Evolutionary conservation across 2,329 filamentous ascomycete species (phyloP).

Genomic region (Xylaria sp.): DNA sequence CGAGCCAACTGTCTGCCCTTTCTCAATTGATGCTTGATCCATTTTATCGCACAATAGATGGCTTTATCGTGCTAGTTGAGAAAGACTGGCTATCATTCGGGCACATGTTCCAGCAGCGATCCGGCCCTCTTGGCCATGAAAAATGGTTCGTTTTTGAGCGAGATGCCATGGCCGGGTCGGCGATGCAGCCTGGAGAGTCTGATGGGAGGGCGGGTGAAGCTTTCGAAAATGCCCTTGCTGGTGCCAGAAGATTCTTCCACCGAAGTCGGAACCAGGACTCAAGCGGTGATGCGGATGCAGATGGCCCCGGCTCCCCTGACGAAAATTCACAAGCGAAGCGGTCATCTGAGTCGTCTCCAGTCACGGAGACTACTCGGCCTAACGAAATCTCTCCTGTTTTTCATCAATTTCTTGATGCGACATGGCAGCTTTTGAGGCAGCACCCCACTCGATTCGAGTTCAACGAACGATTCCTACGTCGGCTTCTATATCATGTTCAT

Average conservation of each 20-base stretch:
- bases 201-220: constrained; percentile 74
- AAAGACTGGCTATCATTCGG: constrained; percentile 99
- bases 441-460: constrained; percentile 92
- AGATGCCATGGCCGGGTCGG: constrained; percentile 75
- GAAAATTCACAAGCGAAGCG: constrained; percentile 50
- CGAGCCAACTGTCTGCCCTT: constrained; percentile 90
- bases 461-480: constrained; percentile 90
- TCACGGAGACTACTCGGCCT: constrained; percentile 76
- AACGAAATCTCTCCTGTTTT: constrained; percentile 96
- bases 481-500: constrained; percentile 92
- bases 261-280: constrained; percentile 73
- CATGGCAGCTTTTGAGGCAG: constrained; percentile 89
- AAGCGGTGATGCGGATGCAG: constrained; percentile 64
- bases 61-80: constrained; percentile 93
- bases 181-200: constrained; percentile 70
- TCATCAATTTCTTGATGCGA: constrained; percentile 95
- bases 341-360: constrained; percentile 57
- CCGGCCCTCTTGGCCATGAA: constrained; percentile 86
- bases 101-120: constrained; percentile 96
- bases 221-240: constrained; percentile 85
- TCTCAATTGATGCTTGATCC: constrained; percentile 95
- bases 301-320: constrained; percentile 45
- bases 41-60: constrained; percentile 92
- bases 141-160: constrained; percentile 94
- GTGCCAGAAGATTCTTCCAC: constrained; percentile 90